Conservation (phyloP, 768 basidiomycete species). For the Pholiota microspora region DNA sequence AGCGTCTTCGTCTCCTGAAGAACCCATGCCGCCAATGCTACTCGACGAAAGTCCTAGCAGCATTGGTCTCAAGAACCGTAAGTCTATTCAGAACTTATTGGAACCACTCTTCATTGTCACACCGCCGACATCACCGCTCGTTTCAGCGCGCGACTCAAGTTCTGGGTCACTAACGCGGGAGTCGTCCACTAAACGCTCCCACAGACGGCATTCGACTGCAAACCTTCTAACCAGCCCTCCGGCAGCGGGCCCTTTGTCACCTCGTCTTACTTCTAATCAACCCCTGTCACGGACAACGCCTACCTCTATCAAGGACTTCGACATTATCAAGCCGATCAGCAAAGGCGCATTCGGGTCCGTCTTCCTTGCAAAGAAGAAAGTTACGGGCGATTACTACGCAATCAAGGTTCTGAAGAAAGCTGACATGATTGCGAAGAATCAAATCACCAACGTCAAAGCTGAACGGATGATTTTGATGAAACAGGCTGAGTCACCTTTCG, state of each 20-base stretch:
- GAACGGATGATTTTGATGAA: conserved; percentile 99
- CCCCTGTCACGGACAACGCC: conserved; percentile 78
- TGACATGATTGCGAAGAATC: conserved; percentile 99
- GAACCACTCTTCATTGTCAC: conserved; percentile 68
- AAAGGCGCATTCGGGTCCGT: conserved; percentile 99
- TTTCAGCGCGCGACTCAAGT: conserved; percentile 38
- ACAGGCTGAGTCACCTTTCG: conserved; percentile 97
- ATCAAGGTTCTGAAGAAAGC: conserved; percentile 99
- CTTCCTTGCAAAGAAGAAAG: conserved; percentile 97
- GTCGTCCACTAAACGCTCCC: conserved; percentile 50
- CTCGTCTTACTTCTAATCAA: conserved; percentile 76
- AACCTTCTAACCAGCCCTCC: conserved; percentile 62
- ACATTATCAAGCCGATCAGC: conserved; percentile 98
- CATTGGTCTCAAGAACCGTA: conserved; percentile 57
- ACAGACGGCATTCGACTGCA: conserved; percentile 72
- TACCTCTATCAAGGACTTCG: conserved; percentile 97
- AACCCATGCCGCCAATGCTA: conserved; percentile 61
- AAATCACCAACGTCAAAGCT: conserved; percentile 99
- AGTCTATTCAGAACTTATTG: conserved; percentile 63
- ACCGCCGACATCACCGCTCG: conserved; percentile 73
- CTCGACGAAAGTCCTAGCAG: conserved; percentile 49
- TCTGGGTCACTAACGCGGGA: conserved; percentile 38
- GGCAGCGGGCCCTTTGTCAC: conserved; percentile 74
- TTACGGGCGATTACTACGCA: conserved; percentile 97
- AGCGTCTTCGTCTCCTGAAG: conserved; percentile 60